Conservation (phyloP, 192 early-diverging fungal genomes). For the Glomus cerebriforme region DNA sequence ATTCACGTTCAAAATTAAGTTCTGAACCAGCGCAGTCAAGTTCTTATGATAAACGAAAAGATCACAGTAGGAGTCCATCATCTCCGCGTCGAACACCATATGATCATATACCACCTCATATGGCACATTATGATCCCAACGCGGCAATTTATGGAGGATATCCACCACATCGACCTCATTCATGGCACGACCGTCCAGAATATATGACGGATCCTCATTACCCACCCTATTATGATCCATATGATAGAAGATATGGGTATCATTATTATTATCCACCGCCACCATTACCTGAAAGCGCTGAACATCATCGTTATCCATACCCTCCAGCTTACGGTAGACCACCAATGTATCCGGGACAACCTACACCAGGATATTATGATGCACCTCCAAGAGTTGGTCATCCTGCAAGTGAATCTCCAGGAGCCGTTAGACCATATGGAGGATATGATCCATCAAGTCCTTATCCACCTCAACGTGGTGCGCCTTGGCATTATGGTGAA, state of each 20-base stretch:
- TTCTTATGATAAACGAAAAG: background rate
- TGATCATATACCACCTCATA: background rate
- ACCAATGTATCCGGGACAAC: background rate
- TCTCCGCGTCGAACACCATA: background rate
- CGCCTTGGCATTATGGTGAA: conserved; percentile 22
- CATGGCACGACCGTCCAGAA: background rate
- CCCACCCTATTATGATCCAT: conserved; percentile 1
- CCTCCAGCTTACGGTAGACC: conserved; percentile 1
- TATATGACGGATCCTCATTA: background rate
- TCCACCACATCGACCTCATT: background rate
- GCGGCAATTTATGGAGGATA: background rate
- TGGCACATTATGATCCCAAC: background rate
- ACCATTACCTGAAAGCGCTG: background rate
- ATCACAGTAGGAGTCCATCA: background rate
- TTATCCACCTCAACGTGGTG: background rate
- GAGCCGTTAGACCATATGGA: background rate
- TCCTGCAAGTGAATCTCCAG: background rate
- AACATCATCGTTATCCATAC: conserved; percentile 9
- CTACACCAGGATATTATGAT: conserved; percentile 1
- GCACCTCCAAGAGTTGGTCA: background rate
- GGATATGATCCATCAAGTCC: background rate
- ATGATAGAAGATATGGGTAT: conserved; percentile 10
- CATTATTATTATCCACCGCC: conserved; percentile 8
- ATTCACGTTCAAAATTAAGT: background rate
- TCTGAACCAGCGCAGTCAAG: background rate